Percentiles rank a stretch among this genome's conserved stretches.
Conservation (phyloP, 2,329 filamentous ascomycete species). For the Colletotrichum eremochloae region DNA sequence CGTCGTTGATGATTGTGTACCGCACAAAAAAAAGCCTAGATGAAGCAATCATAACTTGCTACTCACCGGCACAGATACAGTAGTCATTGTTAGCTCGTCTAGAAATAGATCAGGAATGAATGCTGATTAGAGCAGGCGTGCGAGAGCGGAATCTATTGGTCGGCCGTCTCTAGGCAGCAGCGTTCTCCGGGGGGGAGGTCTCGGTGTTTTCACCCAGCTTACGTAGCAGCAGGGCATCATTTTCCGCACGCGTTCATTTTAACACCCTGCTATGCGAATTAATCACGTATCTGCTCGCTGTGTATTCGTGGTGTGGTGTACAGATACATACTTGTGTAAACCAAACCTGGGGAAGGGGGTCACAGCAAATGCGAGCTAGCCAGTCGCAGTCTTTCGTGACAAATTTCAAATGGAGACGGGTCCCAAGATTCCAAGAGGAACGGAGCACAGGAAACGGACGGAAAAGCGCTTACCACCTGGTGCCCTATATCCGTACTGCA, state of each 20-base stretch:
- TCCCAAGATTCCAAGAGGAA: background rate
- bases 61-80: background rate
- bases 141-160: background rate
- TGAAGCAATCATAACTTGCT: background rate
- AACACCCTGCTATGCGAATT: background rate
- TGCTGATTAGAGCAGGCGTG: background rate
- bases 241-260: background rate
- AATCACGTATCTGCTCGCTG: background rate
- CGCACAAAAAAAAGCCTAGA: conserved; percentile 4
- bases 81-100: background rate
- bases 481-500: background rate
- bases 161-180: conserved; percentile 10
- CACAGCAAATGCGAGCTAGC: conserved; percentile 13
- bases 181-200: background rate
- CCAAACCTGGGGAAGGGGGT: background rate
- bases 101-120: background rate
- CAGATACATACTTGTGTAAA: background rate
- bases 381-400: conserved; percentile 11
- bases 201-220: background rate
- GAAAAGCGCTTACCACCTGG: background rate
- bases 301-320: background rate
- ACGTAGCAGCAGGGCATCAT: conserved; percentile 2
- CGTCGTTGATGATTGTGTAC: too few relatives aligned
- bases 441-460: background rate
- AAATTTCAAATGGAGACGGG: background rate